Percentiles rank a stretch among this genome's conserved stretches.
These are phyloP conservation scores for Pseudomonodictys pantanalensis DNA, from an alignment of 495 filamentous ascomycete species.

Conservation along the genomic window DNA sequence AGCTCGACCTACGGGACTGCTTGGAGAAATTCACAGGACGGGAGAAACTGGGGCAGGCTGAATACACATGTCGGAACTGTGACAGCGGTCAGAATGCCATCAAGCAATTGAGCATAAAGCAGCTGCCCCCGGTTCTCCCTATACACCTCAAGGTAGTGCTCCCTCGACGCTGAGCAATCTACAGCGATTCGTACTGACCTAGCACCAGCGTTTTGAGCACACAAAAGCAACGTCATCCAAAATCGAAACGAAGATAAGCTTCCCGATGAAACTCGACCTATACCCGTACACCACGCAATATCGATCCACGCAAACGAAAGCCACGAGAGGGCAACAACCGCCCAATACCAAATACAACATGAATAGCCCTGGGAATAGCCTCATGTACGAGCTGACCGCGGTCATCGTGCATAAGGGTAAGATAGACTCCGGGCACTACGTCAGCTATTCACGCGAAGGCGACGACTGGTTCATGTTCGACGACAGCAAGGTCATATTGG, in stretches of 20 bases:
- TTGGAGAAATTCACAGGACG: conserved; percentile 73
- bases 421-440: conserved; percentile 87
- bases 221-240: conserved; percentile 66
- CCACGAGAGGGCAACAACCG: conserved; percentile 2
- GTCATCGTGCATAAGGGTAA: conserved; percentile 86
- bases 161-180: neutral
- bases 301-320: conserved; percentile 37
- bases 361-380: conserved; percentile 19
- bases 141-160: conserved; percentile 88
- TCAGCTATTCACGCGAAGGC: conserved; percentile 76
- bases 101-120: conserved; percentile 75
- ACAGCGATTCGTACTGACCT: neutral
- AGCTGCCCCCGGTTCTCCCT: conserved; percentile 78
- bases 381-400: conserved; percentile 70
- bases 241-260: conserved; percentile 74
- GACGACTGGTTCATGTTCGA: conserved; percentile 92
- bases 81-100: conserved; percentile 65
- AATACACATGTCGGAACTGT: conserved; percentile 79
- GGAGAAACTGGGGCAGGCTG: conserved; percentile 69
- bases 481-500: conserved; percentile 81
- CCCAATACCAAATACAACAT: conserved; percentile 26
- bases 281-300: conserved; percentile 73
- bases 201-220: conserved; percentile 75
- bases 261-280: conserved; percentile 85
- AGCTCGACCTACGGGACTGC: conserved; percentile 60